Base-by-base conservation (phyloP, 306 rosid genomes). In the Dalbergia oliveri region DNA sequence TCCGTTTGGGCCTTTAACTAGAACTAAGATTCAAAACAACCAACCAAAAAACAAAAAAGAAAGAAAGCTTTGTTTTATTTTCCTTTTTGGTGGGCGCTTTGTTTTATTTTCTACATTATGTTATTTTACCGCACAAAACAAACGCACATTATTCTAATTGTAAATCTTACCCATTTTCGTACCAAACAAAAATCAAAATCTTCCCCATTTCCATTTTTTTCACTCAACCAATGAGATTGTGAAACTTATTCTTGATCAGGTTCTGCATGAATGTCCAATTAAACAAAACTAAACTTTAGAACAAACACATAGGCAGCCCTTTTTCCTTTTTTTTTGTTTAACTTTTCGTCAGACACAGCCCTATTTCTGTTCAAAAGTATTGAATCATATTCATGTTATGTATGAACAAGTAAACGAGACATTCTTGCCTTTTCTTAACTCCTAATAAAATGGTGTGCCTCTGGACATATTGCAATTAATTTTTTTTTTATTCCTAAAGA, bases 321-420 rank as follows among this genome's bases (percentile, higher is more conserved):
- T 31, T 58, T 35, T 26, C 31, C 3, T 26, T 26, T 26, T 26
- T 26, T 26, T 26, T 26, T 26, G 0, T 26, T 26, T 21, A 21
- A 0, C 3, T 2, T 26, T 26, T 26, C 1, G 31, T 26, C 31
- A 26, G 31, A 26, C 3, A 26, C 31, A 26, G 31, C 31, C 31
- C 31, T 26, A 0, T 37, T 62, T 13, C 35, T 19, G 84, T 82
- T 65, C 68, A 87, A 81, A 47, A 85, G 60, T 65, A 84, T 88
- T 87, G 87, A 88, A 89, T 86, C 78, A 86, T 72, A 82, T 83
- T 74, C 85, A 78, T 68, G 2, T 41, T 6, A 37, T 37, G 41
- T 85, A 92, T 88, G 16, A 86, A 91, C 90, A 91, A 66, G 89
- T 84, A 80, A 85, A 81, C 66, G 51, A 84, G 60, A 5, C 5